phyloP scores from a whole-genome alignment of 768 basidiomycete genomes.

The Pleurotus pulmonarius region DNA sequence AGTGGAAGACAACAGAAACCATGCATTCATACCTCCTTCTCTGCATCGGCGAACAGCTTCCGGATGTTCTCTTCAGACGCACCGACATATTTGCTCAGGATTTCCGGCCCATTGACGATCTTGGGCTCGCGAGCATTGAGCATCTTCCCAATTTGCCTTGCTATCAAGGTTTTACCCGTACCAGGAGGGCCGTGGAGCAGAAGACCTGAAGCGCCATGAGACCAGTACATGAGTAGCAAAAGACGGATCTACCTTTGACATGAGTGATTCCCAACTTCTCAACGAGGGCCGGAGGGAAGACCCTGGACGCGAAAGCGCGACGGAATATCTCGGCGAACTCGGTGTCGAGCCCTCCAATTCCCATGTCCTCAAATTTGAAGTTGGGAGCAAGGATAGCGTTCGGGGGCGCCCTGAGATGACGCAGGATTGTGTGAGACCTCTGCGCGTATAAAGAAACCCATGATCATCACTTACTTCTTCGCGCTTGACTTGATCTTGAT shows the following conservation, averaged over 20 bases:
- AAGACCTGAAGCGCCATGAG: conserved; percentile 54
- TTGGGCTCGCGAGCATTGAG: conserved; percentile 97
- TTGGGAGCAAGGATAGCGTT: conserved; percentile 97
- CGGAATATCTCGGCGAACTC: conserved; percentile 98
- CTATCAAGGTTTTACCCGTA: conserved; percentile 97
- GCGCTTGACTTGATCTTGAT: conserved; percentile 92
- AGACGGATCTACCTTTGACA: conserved; percentile 71
- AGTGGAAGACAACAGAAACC: background rate
- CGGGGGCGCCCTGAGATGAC: conserved; percentile 62
- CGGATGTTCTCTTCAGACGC: conserved; percentile 97
- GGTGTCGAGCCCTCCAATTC: conserved; percentile 93
- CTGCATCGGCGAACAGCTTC: conserved; percentile 96
- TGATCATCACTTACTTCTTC: conserved; percentile 61
- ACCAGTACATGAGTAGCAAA: background rate
- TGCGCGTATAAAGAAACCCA: background rate
- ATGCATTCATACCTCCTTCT: conserved; percentile 70
- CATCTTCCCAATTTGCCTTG: conserved; percentile 99
- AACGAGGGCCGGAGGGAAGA: conserved; percentile 96
- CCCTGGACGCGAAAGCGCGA: conserved; percentile 95
- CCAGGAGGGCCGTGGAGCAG: conserved; percentile 95
- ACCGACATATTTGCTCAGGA: conserved; percentile 96
- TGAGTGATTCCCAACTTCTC: conserved; percentile 98
- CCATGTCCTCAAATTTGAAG: conserved; percentile 99
- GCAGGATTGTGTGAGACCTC: conserved; percentile 1
- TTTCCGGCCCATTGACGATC: conserved; percentile 96